phyloP scores from a whole-genome alignment of 768 basidiomycete species.

The Psilocybe azurescens region DNA sequence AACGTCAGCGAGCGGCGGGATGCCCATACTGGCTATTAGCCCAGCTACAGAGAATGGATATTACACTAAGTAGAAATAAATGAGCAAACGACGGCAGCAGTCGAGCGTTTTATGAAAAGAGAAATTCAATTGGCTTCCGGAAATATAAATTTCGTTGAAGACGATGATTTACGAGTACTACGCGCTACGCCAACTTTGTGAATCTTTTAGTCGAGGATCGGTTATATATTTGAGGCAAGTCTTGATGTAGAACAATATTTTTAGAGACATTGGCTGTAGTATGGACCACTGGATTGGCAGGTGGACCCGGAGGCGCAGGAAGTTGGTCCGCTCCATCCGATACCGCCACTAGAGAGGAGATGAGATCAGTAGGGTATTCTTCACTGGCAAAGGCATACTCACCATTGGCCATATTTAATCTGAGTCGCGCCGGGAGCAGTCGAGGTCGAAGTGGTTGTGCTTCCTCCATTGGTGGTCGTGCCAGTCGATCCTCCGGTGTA shows the following conservation, averaged over 20 bases:
- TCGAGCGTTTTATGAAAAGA: too few species aligned
- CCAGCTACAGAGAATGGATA: too few species aligned
- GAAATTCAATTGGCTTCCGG: too few species aligned
- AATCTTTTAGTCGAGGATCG: too few species aligned
- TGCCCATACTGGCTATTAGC: too few species aligned
- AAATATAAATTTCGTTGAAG: too few species aligned
- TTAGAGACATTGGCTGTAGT: constrained; percentile 14
- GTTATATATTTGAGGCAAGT: background rate
- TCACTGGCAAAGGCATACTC: background rate
- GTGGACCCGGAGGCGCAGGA: constrained; percentile 9
- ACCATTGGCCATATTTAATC: constrained; percentile 11
- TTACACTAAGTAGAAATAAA: too few species aligned
- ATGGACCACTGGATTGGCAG: constrained; percentile 6
- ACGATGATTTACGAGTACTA: too few species aligned
- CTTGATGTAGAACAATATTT: background rate
- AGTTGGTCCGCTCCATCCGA: constrained; percentile 7
- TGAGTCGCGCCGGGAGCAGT: background rate
- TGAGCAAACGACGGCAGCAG: too few species aligned
- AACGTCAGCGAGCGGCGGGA: too few species aligned
- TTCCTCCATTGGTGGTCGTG: background rate
- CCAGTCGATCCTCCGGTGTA: constrained; percentile 1
- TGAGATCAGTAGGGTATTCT: background rate
- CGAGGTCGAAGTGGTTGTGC: background rate
- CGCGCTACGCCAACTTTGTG: too few species aligned
- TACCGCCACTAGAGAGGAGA: background rate